phyloP scores from a whole-genome alignment of 805 yeast genomes.

The Kurtzmaniella cleridarum region DNA sequence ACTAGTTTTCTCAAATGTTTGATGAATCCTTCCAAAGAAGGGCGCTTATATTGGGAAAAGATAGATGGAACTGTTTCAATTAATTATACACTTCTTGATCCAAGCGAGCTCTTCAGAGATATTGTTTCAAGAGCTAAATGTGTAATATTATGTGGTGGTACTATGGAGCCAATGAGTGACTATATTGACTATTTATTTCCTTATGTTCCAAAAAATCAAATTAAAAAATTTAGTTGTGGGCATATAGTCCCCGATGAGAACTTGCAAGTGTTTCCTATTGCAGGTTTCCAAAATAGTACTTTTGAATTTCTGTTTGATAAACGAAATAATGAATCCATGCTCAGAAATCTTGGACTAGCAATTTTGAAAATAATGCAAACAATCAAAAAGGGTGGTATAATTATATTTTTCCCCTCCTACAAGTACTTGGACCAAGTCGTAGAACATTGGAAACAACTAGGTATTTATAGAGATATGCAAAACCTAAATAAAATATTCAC shows the following conservation, averaged over 20 bases:
- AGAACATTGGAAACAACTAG: constrained; percentile 44
- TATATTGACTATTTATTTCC: constrained; percentile 66
- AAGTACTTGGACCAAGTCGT: constrained; percentile 54
- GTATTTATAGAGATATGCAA: constrained; percentile 17
- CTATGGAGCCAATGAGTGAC: constrained; percentile 87
- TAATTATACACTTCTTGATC: constrained; percentile 74
- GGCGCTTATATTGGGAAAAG: constrained; percentile 64
- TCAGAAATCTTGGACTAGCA: constrained; percentile 45
- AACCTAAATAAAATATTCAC: constrained; percentile 43
- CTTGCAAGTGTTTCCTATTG: constrained; percentile 54
- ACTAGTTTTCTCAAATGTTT: constrained; percentile 59
- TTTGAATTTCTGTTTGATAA: constrained; percentile 69
- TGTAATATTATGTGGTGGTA: constrained; percentile 86
- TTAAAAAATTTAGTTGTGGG: constrained; percentile 64
- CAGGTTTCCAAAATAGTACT: constrained; percentile 10
- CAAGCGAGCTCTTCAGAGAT: constrained; percentile 62
- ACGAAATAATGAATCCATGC: constrained; percentile 43
- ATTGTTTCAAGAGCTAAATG: constrained; percentile 62
- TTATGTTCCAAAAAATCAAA: constrained; percentile 27
- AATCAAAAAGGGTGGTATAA: constrained; percentile 66
- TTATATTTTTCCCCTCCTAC: constrained; percentile 83
- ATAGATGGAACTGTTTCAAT: constrained; percentile 29
- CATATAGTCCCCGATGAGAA: constrained; percentile 77
- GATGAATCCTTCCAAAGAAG: constrained; percentile 73
- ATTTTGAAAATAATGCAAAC: constrained; percentile 35